phyloP scores from a whole-genome alignment of 176 grass and related monocot species.

The Aechmea fasciata region DNA sequence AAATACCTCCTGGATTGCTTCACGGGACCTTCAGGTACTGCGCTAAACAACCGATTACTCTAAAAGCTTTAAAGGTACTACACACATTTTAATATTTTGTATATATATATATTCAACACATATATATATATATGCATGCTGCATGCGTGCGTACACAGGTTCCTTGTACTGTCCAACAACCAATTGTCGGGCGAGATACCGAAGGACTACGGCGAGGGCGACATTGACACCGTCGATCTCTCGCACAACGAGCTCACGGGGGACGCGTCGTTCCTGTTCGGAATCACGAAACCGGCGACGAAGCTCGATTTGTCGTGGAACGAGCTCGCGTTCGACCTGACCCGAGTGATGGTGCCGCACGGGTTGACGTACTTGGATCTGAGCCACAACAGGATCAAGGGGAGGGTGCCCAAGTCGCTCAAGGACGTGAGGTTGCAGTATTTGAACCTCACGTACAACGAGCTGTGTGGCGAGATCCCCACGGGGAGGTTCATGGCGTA shows the following conservation, averaged over 20 bases:
- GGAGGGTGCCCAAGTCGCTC: constrained; percentile 46
- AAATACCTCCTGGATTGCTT: constrained; percentile 45
- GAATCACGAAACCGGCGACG: constrained; percentile 18
- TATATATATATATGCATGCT: too few species aligned
- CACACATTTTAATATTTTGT: too few species aligned
- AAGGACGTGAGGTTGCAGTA: constrained; percentile 32
- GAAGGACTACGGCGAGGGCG: constrained; percentile 13
- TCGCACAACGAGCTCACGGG: constrained; percentile 52
- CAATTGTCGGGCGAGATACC: constrained; percentile 51
- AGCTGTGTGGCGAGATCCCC: constrained; percentile 71
- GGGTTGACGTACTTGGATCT: constrained; percentile 56
- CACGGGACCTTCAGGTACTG: constrained; percentile 25
- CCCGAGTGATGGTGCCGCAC: constrained; percentile 36
- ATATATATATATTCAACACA: too few species aligned
- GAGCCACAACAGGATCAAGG: constrained; percentile 67
- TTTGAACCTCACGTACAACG: constrained; percentile 64
- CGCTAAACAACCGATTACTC: too few species aligned
- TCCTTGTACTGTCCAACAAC: constrained; percentile 59
- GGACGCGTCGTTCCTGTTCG: constrained; percentile 58
- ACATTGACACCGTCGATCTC: constrained; percentile 39
- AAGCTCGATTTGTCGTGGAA: constrained; percentile 88
- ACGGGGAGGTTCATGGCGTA: constrained; percentile 31
- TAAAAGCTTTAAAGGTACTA: too few species aligned
- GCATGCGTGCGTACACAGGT: not conserved
- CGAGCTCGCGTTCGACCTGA: constrained; percentile 66